Evolutionary conservation across 805 yeast genomes (phyloP), one percentile per base, ranked within the genome.

Genomic region (Myxozyma kluyveri): DNA sequence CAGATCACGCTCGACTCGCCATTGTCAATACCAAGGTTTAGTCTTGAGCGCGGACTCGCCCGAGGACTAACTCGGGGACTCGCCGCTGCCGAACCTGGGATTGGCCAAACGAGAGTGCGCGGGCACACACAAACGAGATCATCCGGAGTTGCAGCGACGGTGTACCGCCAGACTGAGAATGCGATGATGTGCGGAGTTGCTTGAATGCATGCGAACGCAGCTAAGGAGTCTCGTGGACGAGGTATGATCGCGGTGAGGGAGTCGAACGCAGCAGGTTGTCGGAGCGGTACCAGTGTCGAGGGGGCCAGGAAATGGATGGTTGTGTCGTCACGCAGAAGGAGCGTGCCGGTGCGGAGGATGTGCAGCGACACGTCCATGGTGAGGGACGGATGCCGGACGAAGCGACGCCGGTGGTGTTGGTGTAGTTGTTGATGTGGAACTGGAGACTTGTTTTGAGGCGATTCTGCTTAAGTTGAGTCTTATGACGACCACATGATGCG

Each of bases 241-340:
- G 49, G 49, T 24, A 33, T 18, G 18, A 54, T 42, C n/a, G 47
- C 40, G 3, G 56, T 49, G 27, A 54, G 44, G 29, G 48, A 33
- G 32, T 54, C 59, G 42, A 54, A 54, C 6, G 53, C 47, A 12
- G 59, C 59, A 19, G 59, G 59, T 21, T 54, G 45, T n/a, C 59
- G 52, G 5, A 36, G 52, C 14, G 59, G 55, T 3, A 33, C 24
- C 10, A 54, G 50, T n/a, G 56, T 45, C 4, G 47, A 33, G 17
- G 56, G 50, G 5, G 56, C 42, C 35, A 54, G 56, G 47, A 54
- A 54, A 27, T 54, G 56, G 27, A 54, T 36, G 21, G 53, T 51
- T 23, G 46, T 19, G 26, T 51, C 56, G 36, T 54, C 59, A 27
- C 59, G 56, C 9, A 54, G 51, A 1, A 54, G 56, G 12, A 54